Conservation (phyloP, 1,284 basidiomycete genomes). For the Melampsora occidentalis region DNA sequence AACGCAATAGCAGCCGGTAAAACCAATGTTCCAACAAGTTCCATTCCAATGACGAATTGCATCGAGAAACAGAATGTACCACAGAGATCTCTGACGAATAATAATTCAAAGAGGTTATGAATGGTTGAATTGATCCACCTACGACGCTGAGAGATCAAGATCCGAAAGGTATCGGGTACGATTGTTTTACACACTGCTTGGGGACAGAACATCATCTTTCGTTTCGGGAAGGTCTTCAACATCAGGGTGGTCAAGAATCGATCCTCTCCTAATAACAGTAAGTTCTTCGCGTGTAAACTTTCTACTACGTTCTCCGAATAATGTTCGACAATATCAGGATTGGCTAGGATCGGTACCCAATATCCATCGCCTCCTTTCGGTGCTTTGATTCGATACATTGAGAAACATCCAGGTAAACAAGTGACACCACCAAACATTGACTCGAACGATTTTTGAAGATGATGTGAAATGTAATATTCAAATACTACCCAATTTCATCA, state of each 20-base stretch:
- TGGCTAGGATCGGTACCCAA: conserved; percentile 57
- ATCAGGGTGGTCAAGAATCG: conserved; percentile 58
- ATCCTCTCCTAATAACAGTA: conserved; percentile 57
- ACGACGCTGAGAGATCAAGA: conserved; percentile 57
- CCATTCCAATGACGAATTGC: conserved; percentile 56
- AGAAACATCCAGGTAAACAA: conserved; percentile 58
- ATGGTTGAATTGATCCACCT: conserved; percentile 59
- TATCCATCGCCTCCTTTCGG: conserved; percentile 57
- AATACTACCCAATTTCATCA: conserved; percentile 60
- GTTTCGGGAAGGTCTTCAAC: conserved; percentile 58
- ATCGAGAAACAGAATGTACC: conserved; percentile 59
- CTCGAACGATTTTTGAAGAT: conserved; percentile 66
- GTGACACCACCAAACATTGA: conserved; percentile 57
- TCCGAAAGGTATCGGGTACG: conserved; percentile 57
- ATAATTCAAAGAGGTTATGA: conserved; percentile 57
- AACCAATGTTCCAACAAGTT: conserved; percentile 57
- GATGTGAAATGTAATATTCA: conserved; percentile 99
- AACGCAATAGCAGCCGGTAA: conserved; percentile 58
- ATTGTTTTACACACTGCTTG: conserved; percentile 58
- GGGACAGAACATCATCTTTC: conserved; percentile 58
- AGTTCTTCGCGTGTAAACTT: conserved; percentile 58
- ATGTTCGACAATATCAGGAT: conserved; percentile 57
- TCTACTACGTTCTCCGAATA: conserved; percentile 59
- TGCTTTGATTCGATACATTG: conserved; percentile 57
- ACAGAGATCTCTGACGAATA: conserved; percentile 57